Conservation (phyloP, 2,329 filamentous ascomycete species). For the Cordyceps militaris region DNA sequence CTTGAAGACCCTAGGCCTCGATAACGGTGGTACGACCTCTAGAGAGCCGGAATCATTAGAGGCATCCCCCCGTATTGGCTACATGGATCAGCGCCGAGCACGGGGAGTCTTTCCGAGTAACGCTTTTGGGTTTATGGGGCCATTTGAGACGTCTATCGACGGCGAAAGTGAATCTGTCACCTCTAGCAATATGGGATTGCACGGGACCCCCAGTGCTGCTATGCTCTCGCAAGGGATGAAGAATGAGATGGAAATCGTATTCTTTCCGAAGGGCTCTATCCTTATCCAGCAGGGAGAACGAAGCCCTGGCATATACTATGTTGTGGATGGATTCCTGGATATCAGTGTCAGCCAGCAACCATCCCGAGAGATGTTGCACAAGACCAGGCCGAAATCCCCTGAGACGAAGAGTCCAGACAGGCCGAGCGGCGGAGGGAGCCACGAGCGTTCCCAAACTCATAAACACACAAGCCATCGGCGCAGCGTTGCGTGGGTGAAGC, state of each 20-base stretch:
- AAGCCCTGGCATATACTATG: slow-evolving; percentile 95
- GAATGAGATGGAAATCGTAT: slow-evolving; percentile 93
- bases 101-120: slow-evolving; percentile 66
- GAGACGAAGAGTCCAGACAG: not conserved
- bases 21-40: slow-evolving; percentile 56
- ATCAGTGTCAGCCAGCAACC: slow-evolving; percentile 64
- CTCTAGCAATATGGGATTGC: slow-evolving; percentile 57
- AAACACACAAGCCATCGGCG: slow-evolving; percentile 48
- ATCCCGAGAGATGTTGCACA: slow-evolving; percentile 21
- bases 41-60: slow-evolving; percentile 70
- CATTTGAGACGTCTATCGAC: slow-evolving; percentile 66
- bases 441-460: slow-evolving; percentile 26
- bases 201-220: slow-evolving; percentile 57
- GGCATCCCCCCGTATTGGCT: slow-evolving; percentile 75
- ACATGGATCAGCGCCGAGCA: slow-evolving; percentile 73
- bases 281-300: slow-evolving; percentile 94
- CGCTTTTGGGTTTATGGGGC: slow-evolving; percentile 85
- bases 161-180: slow-evolving; percentile 82
- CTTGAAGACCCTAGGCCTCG: slow-evolving; percentile 85
- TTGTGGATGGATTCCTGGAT: slow-evolving; percentile 93
- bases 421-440: not conserved
- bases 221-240: slow-evolving; percentile 70
- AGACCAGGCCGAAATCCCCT: slow-evolving; percentile 15
- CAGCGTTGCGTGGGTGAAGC: slow-evolving; percentile 86
- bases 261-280: slow-evolving; percentile 89